These are phyloP conservation scores for Mycogone perniciosa DNA, from an alignment of 2,329 filamentous ascomycete genomes.

Conservation along the genomic window DNA sequence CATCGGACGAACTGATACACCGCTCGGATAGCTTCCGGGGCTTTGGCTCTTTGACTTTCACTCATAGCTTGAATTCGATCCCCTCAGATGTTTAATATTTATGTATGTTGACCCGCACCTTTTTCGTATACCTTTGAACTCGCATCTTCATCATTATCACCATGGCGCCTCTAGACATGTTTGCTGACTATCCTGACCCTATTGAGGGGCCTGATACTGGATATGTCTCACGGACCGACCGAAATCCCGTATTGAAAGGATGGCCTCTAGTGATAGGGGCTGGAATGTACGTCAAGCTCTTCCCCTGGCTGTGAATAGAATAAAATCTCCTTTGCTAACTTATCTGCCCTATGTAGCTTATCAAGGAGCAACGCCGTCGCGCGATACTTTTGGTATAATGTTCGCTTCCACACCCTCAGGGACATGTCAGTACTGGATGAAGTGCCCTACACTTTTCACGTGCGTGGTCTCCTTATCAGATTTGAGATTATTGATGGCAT, in stretches of 20 bases:
- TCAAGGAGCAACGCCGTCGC: constrained; percentile 55
- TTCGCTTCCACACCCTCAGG: constrained; percentile 45
- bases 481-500: not conserved
- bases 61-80: no score
- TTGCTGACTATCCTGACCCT: constrained; percentile 38
- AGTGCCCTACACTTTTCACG: constrained; percentile 41
- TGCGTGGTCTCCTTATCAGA: constrained; percentile 24
- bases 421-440: constrained; percentile 42
- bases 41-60: no score
- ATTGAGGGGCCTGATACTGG: constrained; percentile 30
- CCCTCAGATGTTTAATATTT: no score
- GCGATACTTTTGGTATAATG: constrained; percentile 63
- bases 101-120: no score
- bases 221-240: constrained; percentile 34
- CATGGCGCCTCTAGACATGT: constrained; percentile 27
- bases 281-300: constrained; percentile 42
- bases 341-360: constrained; percentile 40
- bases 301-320: not conserved
- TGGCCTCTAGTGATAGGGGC: constrained; percentile 54
- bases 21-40: no score
- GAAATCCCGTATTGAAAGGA: constrained; percentile 67
- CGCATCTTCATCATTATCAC: not conserved
- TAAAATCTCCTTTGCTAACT: not conserved
- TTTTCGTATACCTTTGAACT: not conserved
- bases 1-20: no score